Percentiles rank a stretch among this genome's conserved stretches.
phyloP scores from a whole-genome alignment of 1,139 yeast genomes.

The Geotrichum carabidarum region DNA sequence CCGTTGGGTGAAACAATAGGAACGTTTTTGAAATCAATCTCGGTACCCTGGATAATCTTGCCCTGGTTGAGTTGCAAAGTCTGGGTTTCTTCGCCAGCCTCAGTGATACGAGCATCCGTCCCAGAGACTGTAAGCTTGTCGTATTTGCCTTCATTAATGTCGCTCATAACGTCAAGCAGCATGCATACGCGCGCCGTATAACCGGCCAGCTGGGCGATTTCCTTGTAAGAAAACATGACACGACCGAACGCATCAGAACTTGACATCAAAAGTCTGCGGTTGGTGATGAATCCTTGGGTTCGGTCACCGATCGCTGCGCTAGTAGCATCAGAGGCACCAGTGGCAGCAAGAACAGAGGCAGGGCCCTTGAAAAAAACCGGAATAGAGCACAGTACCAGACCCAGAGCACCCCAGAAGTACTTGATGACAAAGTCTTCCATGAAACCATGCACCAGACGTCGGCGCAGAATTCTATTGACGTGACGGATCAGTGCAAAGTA shows the following conservation, averaged over 20 bases:
- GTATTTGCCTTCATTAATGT: slow-evolving; percentile 42
- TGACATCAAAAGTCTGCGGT: slow-evolving; percentile 74
- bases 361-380: slow-evolving; percentile 76
- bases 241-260: slow-evolving; percentile 89
- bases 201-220: slow-evolving; percentile 77
- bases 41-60: slow-evolving; percentile 47
- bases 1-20: slow-evolving; percentile 82
- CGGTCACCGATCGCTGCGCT: slow-evolving; percentile 30
- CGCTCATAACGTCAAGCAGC: slow-evolving; percentile 60
- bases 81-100: slow-evolving; percentile 7
- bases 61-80: slow-evolving; percentile 22
- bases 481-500: slow-evolving; percentile 80
- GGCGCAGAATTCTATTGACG: slow-evolving; percentile 70
- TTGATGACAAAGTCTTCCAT: slow-evolving; percentile 66
- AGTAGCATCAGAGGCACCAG: slow-evolving; percentile 19
- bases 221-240: slow-evolving; percentile 78
- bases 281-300: slow-evolving; percentile 69
- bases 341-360: slow-evolving; percentile 36
- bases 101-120: slow-evolving; percentile 11
- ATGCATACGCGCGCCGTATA: slow-evolving; percentile 73
- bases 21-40: slow-evolving; percentile 65
- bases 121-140: slow-evolving; percentile 32
- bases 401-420: slow-evolving; percentile 95
- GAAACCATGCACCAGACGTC: slow-evolving; percentile 69
- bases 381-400: slow-evolving; percentile 78